Conservation (phyloP, 1,284 basidiomycete genomes). For the Ganoderma lingzhi region DNA sequence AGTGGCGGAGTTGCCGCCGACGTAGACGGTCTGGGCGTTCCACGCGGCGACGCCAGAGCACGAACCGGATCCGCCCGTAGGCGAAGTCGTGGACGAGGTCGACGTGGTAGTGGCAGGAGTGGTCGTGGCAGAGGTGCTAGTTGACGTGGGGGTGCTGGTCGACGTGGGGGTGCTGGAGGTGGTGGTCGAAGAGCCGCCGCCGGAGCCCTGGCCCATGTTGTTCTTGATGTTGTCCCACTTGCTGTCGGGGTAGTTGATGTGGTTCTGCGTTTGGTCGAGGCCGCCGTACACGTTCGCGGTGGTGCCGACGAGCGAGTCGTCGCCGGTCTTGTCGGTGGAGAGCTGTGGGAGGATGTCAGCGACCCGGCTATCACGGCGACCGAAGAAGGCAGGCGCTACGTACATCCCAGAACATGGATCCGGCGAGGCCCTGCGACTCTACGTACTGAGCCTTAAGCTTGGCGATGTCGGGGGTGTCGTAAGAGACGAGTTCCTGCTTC, state of each 20-base stretch:
- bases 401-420: slow-evolving; percentile 86
- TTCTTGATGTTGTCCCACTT: slow-evolving; percentile 75
- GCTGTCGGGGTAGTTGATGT: slow-evolving; percentile 69
- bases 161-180: slow-evolving; percentile 28
- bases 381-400: slow-evolving; percentile 31
- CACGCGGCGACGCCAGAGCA: slow-evolving; percentile 48
- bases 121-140: slow-evolving; percentile 38
- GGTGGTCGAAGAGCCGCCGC: slow-evolving; percentile 18
- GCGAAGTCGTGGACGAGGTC: slow-evolving; percentile 27
- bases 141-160: slow-evolving; percentile 45
- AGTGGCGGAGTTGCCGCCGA: slow-evolving; percentile 56
- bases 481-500: slow-evolving; percentile 74
- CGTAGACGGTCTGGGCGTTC: slow-evolving; percentile 55
- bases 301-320: slow-evolving; percentile 62
- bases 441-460: slow-evolving; percentile 83
- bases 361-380: no score
- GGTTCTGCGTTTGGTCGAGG: slow-evolving; percentile 75
- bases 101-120: slow-evolving; percentile 30
- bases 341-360: slow-evolving; percentile 47
- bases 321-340: slow-evolving; percentile 67
- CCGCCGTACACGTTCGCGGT: slow-evolving; percentile 55
- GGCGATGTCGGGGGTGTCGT: slow-evolving; percentile 83
- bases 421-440: slow-evolving; percentile 66
- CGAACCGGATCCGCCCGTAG: slow-evolving; percentile 52
- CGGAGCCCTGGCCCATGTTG: slow-evolving; percentile 58